Percentiles rank a stretch among this genome's conserved stretches.
These are phyloP conservation scores for Sporobolomyces phaffii DNA, from an alignment of 768 basidiomycete genomes.

Conservation along the genomic window DNA sequence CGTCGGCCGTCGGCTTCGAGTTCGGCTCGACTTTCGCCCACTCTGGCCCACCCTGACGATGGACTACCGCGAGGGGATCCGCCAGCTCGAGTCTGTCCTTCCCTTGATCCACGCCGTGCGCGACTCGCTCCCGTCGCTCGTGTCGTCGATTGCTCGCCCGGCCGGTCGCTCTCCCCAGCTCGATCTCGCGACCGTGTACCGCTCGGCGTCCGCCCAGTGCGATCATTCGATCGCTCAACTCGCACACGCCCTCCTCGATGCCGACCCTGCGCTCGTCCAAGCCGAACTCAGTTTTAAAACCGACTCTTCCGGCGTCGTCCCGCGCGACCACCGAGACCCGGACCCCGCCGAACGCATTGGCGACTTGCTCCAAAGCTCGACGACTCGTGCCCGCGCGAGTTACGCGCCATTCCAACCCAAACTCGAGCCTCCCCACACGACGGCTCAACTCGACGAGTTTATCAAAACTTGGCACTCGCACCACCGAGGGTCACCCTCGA, in stretches of 20 bases:
- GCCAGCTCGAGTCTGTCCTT: slow-evolving; percentile 9
- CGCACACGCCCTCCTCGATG: neutral
- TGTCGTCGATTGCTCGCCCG: neutral
- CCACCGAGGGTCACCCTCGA: neutral
- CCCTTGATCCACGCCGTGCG: slow-evolving; percentile 5
- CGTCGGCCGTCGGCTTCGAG: too few species aligned
- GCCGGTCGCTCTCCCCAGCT: neutral
- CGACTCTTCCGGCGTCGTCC: slow-evolving; percentile 1
- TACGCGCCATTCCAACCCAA: neutral
- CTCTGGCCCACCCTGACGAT: neutral
- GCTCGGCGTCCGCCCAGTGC: slow-evolving; percentile 15
- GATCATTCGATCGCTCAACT: neutral
- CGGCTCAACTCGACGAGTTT: neutral
- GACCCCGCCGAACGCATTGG: neutral
- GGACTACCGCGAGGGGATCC: neutral
- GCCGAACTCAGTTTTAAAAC: neutral
- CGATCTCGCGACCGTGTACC: slow-evolving; percentile 17
- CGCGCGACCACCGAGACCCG: neutral
- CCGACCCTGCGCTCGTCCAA: neutral
- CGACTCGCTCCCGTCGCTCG: slow-evolving; percentile 12
- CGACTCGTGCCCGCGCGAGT: neutral
- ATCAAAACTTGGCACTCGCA: neutral
- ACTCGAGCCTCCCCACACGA: slow-evolving; percentile 1
- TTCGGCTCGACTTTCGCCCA: too few species aligned
- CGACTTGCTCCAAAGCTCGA: neutral